Percentiles rank a stretch among this genome's conserved stretches.
Evolutionary conservation across 768 basidiomycete species (phyloP).

Genomic region (Lyophyllum semitale): DNA sequence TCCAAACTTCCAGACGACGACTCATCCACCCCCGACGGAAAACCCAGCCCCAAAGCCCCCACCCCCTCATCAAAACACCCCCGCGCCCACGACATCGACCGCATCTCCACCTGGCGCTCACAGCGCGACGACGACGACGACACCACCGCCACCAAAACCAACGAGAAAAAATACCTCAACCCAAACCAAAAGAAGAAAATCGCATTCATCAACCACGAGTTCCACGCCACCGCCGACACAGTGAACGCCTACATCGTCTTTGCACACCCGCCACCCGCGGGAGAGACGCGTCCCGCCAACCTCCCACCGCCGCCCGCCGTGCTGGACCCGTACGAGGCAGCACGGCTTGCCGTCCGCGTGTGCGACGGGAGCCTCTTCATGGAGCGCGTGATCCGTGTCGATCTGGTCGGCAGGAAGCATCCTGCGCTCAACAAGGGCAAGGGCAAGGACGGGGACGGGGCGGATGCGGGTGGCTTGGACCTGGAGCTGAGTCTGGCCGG

Average conservation of each 20-base stretch:
- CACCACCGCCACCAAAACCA: slow-evolving; percentile 37
- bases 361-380: slow-evolving; percentile 76
- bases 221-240: slow-evolving; percentile 75
- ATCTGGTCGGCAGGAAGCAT: slow-evolving; percentile 48
- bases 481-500: slow-evolving; percentile 27
- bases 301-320: slow-evolving; percentile 49
- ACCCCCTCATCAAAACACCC: slow-evolving; percentile 30
- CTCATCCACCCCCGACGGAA: slow-evolving; percentile 31
- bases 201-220: slow-evolving; percentile 91
- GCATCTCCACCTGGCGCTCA: slow-evolving; percentile 60
- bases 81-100: slow-evolving; percentile 55
- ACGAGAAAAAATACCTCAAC: slow-evolving; percentile 71
- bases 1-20: slow-evolving; percentile 53
- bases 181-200: slow-evolving; percentile 89
- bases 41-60: slow-evolving; percentile 27
- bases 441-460: not conserved
- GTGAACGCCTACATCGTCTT: slow-evolving; percentile 93
- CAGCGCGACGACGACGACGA: slow-evolving; percentile 42
- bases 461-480: slow-evolving; percentile 19
- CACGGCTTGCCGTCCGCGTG: slow-evolving; percentile 52
- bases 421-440: not conserved
- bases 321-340: slow-evolving; percentile 75
- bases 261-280: slow-evolving; percentile 62
- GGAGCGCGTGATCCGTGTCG: slow-evolving; percentile 79
- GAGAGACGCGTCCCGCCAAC: slow-evolving; percentile 42